phyloP scores from a whole-genome alignment of 1,284 basidiomycete genomes.

The Cutaneotrichosporon spelunceum region DNA sequence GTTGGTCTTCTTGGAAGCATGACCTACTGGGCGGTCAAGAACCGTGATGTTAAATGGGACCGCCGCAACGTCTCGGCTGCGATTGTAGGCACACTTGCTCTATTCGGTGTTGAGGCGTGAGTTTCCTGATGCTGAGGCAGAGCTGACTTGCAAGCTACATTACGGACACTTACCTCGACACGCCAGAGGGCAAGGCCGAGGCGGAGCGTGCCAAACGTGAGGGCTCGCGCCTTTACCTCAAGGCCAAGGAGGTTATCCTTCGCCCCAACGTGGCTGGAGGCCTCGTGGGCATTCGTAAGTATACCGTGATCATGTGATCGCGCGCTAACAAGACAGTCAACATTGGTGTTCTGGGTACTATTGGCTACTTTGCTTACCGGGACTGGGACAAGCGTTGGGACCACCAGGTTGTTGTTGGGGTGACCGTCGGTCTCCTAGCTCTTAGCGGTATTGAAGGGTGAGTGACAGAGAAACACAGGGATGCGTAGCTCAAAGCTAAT shows the following conservation, averaged over 20 bases:
- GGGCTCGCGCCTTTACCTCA: conserved; percentile 61
- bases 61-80: conserved; percentile 61
- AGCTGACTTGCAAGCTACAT: conserved; percentile 52
- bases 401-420: conserved; percentile 61
- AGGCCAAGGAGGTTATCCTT: conserved; percentile 61
- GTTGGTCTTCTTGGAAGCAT: conserved; percentile 64
- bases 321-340: conserved; percentile 57
- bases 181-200: conserved; percentile 60
- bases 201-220: conserved; percentile 62
- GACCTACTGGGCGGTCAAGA: conserved; percentile 65
- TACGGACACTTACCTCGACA: conserved; percentile 63
- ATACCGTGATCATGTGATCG: too few relatives aligned
- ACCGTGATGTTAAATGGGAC: conserved; percentile 61
- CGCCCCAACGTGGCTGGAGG: conserved; percentile 69
- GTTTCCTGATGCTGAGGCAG: conserved; percentile 11
- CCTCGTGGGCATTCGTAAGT: conserved; percentile 62
- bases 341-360: conserved; percentile 62
- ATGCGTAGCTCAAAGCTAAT: background rate
- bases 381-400: conserved; percentile 75
- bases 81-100: conserved; percentile 58
- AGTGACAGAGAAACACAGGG: conserved; percentile 45
- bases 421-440: conserved; percentile 63
- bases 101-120: conserved; percentile 61
- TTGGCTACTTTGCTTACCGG: conserved; percentile 66
- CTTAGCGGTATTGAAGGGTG: conserved; percentile 70